These are phyloP conservation scores for Neostapfia colusana DNA, from an alignment of 176 grass and related monocot genomes.

Conservation along the genomic window DNA sequence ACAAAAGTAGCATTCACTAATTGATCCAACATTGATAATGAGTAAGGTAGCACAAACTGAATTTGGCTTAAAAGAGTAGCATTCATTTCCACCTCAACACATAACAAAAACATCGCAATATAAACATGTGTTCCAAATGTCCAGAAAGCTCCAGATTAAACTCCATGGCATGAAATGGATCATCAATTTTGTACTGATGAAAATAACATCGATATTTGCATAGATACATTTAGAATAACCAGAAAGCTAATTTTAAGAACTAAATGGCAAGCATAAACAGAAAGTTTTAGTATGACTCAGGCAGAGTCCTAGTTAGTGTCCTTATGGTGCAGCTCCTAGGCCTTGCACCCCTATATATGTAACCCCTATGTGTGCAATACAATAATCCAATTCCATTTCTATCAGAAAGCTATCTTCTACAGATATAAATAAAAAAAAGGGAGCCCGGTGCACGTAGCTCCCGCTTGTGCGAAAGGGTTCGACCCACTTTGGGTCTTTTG, in stretches of 20 bases:
- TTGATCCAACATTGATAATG: conserved; percentile 17
- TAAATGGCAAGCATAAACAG: conserved; percentile 10
- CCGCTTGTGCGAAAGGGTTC: too few relatives aligned
- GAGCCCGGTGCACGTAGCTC: too few relatives aligned
- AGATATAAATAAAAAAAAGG: too few relatives aligned
- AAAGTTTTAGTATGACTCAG: too few relatives aligned
- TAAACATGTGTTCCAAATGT: conserved; percentile 1
- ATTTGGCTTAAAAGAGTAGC: not conserved
- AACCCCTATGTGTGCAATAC: too few relatives aligned
- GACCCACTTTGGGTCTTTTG: too few relatives aligned
- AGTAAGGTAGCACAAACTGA: conserved; percentile 22
- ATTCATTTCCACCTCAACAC: not conserved
- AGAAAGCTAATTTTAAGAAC: not conserved
- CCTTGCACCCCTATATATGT: too few relatives aligned
- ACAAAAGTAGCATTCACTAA: conserved; percentile 9
- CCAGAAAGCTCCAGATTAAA: conserved; percentile 8
- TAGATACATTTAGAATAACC: conserved; percentile 1
- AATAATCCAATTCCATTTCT: too few relatives aligned
- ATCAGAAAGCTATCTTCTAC: conserved; percentile 32
- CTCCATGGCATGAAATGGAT: conserved; percentile 18
- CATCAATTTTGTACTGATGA: conserved; percentile 15
- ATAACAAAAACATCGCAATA: not conserved
- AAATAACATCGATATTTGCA: not conserved
- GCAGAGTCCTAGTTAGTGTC: too few relatives aligned
- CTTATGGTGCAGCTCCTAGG: too few relatives aligned